phyloP scores from a whole-genome alignment of 495 filamentous ascomycete genomes.

The Penicillium antarcticum region DNA sequence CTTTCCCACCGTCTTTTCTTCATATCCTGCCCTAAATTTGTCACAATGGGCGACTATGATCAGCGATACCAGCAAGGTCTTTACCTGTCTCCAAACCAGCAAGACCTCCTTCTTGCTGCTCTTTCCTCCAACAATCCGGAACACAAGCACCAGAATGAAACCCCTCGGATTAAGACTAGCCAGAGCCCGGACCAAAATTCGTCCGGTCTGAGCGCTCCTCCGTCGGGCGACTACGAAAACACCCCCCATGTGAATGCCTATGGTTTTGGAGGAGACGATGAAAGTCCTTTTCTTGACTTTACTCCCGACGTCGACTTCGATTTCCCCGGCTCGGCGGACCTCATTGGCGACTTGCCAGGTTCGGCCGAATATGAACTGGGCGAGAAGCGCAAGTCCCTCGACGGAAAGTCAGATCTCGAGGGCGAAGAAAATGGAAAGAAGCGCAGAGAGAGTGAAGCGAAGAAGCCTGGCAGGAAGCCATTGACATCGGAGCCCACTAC shows the following conservation, averaged over 20 bases:
- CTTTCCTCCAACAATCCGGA: conserved; percentile 71
- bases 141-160: conserved; percentile 27
- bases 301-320: conserved; percentile 72
- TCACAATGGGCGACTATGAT: conserved; percentile 37
- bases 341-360: conserved; percentile 77
- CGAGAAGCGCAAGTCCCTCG: conserved; percentile 79
- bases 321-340: conserved; percentile 52
- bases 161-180: conserved; percentile 23
- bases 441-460: conserved; percentile 75
- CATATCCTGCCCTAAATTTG: background rate
- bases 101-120: conserved; percentile 82
- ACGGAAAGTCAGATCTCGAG: conserved; percentile 64
- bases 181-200: conserved; percentile 34
- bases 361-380: conserved; percentile 46
- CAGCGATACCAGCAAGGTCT: conserved; percentile 43
- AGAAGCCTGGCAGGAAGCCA: conserved; percentile 96
- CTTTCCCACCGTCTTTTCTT: background rate
- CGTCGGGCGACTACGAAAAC: conserved; percentile 51
- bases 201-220: conserved; percentile 43
- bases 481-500: conserved; percentile 93
- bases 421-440: conserved; percentile 71
- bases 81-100: conserved; percentile 80
- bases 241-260: conserved; percentile 35
- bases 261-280: conserved; percentile 53
- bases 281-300: conserved; percentile 82